Evolutionary conservation across 2,329 filamentous ascomycete species (phyloP), one percentile per base, ranked within the genome.

Genomic region (Colletotrichum spinosum): DNA sequence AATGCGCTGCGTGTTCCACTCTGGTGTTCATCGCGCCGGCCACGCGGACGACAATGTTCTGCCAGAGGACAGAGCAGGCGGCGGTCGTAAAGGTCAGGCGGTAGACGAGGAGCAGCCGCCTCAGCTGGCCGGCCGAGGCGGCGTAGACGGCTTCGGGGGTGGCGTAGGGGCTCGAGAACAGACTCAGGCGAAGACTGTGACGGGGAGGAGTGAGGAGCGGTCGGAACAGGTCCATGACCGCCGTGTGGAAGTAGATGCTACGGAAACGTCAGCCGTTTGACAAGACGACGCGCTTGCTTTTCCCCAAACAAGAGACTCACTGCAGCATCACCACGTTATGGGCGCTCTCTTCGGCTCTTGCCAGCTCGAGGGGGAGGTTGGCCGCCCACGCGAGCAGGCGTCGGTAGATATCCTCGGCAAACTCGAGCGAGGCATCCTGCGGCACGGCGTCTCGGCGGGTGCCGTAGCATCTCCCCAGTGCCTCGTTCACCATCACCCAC

Each of bases 241-340:
- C 25, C 2, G 61, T 45, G 13, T 65, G 61, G n/a, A 65, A 61
- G 51, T 60, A 61, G n/a, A 55, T 50, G 17, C 61, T 65, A 25
- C 25, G 39, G 38, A 1, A 50, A 11, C 1, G 37, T n/a, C 17
- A 13, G 7, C 8, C 10, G 1, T 9, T 1, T 33, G 17, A 25
- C 10, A 0, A 3, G 3, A 5, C 15, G 38, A 15, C 34, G 2
- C 1, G 25, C 25, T 25, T 25, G 25, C 25, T 25, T 5, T 1
- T 2, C 25, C 25, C 25, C 25, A 25, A 25, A 25, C 25, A 25
- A 25, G 25, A 25, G 7, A 49, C 57, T 6, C 17, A 65, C 61
- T 65, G 61, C 49, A 65, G 55, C 33, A 61, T 54, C 45, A 61
- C 45, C 9, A 61, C 50, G 1, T 51, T 48, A 15, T 65, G 56